Percentiles rank a stretch among this genome's conserved stretches.
phyloP scores from a whole-genome alignment of 2,329 filamentous ascomycete species.

The Didymellaceae sp. region DNA sequence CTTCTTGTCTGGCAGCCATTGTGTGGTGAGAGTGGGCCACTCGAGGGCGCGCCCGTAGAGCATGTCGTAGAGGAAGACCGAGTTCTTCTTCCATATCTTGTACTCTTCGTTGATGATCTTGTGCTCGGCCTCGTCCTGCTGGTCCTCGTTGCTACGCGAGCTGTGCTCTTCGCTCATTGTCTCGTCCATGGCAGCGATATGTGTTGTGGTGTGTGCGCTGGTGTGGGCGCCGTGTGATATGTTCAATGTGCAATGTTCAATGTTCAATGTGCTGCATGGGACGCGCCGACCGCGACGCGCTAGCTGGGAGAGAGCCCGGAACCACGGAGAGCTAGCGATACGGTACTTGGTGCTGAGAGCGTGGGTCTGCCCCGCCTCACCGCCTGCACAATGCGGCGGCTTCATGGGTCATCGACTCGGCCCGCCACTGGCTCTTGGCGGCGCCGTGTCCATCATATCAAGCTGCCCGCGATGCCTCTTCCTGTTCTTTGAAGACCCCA shows the following conservation, averaged over 20 bases:
- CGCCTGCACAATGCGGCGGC: conserved; percentile 1
- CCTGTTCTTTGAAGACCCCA: conserved; percentile 49
- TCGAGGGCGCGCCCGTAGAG: conserved; percentile 92
- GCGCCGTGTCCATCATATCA: conserved; percentile 24
- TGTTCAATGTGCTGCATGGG: too few species aligned
- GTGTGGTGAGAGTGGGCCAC: conserved; percentile 95
- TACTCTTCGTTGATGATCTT: conserved; percentile 98
- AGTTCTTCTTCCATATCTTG: conserved; percentile 99
- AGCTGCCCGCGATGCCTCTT: conserved; percentile 21
- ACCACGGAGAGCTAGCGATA: too few species aligned
- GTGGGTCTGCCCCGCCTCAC: background rate
- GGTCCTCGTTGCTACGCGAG: conserved; percentile 65
- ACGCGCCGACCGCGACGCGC: background rate
- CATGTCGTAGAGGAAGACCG: conserved; percentile 97
- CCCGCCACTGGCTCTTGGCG: conserved; percentile 1
- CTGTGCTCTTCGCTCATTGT: conserved; percentile 45
- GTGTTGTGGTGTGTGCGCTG: background rate
- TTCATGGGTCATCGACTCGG: conserved; percentile 11
- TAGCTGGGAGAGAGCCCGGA: too few species aligned
- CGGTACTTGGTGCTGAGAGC: too few species aligned
- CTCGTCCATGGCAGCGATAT: conserved; percentile 42
- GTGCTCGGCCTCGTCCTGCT: conserved; percentile 75
- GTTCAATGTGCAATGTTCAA: too few species aligned
- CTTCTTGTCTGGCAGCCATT: conserved; percentile 88
- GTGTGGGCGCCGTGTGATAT: too few species aligned